Percentiles rank a stretch among this genome's conserved stretches.
Evolutionary conservation across 2,329 filamentous ascomycete species (phyloP).

Genomic region (Fusarium setosum): DNA sequence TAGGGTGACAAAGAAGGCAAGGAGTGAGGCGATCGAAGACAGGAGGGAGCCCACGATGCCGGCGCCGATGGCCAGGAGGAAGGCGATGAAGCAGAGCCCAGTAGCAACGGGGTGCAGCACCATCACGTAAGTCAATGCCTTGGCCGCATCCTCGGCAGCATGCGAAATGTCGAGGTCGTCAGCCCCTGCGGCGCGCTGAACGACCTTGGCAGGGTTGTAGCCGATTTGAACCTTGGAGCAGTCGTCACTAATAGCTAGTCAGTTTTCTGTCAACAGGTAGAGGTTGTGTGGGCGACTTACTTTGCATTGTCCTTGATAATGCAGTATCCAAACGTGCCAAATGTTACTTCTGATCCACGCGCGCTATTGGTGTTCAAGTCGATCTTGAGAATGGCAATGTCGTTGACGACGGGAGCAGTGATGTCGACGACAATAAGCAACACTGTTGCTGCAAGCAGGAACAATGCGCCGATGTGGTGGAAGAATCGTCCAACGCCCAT

Average conservation of each 20-base stretch:
- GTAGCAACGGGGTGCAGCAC: slow-evolving; percentile 71
- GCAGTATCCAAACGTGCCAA: slow-evolving; percentile 73
- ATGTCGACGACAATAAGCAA: slow-evolving; percentile 69
- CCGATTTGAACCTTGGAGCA: slow-evolving; percentile 64
- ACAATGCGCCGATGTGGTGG: slow-evolving; percentile 68
- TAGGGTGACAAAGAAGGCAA: slow-evolving; percentile 63
- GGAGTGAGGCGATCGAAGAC: slow-evolving; percentile 61
- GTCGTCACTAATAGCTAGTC: slow-evolving; percentile 48
- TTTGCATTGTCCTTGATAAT: slow-evolving; percentile 42
- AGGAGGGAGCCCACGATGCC: slow-evolving; percentile 64
- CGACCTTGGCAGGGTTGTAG: slow-evolving; percentile 63
- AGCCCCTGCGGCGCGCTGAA: slow-evolving; percentile 51
- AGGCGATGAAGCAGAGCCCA: slow-evolving; percentile 68
- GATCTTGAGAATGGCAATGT: slow-evolving; percentile 65
- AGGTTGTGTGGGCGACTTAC: slow-evolving; percentile 14
- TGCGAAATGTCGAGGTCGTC: slow-evolving; percentile 55
- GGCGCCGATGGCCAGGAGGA: slow-evolving; percentile 64
- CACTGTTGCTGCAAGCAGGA: slow-evolving; percentile 65
- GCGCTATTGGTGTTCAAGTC: slow-evolving; percentile 53
- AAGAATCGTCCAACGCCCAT: slow-evolving; percentile 63
- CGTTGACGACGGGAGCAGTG: slow-evolving; percentile 67
- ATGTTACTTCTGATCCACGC: slow-evolving; percentile 54
- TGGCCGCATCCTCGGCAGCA: slow-evolving; percentile 56
- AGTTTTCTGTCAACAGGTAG: not conserved
- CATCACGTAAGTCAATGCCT: slow-evolving; percentile 67